These are phyloP conservation scores for Dictyostelium gargantuum DNA, from an alignment of 208 protist genomes.

Conservation along the genomic window DNA sequence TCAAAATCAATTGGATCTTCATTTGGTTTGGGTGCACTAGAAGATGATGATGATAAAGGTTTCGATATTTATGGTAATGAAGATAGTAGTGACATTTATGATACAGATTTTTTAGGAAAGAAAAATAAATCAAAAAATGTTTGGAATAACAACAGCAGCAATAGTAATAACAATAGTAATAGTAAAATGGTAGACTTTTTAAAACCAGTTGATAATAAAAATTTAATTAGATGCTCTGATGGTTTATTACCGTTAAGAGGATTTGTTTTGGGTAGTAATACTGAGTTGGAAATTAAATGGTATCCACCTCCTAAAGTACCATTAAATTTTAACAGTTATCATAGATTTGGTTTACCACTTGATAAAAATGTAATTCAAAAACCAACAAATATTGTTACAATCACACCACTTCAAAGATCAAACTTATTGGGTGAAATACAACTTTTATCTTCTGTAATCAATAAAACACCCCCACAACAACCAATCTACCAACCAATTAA, in stretches of 20 bases:
- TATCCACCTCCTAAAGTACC: conserved; percentile 19
- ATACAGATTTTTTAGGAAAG: background rate
- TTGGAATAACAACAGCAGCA: background rate
- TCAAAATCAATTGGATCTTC: background rate
- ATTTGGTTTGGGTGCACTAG: conserved; percentile 18
- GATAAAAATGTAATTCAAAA: background rate
- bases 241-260: background rate
- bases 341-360: background rate
- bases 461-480: background rate
- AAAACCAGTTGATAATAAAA: conserved; percentile 2
- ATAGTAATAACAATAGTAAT: background rate
- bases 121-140: background rate
- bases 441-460: background rate
- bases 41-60: conserved; percentile 14
- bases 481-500: background rate
- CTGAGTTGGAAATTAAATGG: conserved; percentile 11
- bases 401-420: conserved; percentile 12
- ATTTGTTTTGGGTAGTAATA: background rate
- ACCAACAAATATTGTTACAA: background rate
- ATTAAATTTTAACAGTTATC: background rate
- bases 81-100: background rate
- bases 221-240: background rate
- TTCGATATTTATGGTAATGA: background rate
- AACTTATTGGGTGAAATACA: background rate
- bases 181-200: background rate